Evolutionary conservation across 2,329 filamentous ascomycete genomes (phyloP).

Genomic region (Aquanectria penicillioides): DNA sequence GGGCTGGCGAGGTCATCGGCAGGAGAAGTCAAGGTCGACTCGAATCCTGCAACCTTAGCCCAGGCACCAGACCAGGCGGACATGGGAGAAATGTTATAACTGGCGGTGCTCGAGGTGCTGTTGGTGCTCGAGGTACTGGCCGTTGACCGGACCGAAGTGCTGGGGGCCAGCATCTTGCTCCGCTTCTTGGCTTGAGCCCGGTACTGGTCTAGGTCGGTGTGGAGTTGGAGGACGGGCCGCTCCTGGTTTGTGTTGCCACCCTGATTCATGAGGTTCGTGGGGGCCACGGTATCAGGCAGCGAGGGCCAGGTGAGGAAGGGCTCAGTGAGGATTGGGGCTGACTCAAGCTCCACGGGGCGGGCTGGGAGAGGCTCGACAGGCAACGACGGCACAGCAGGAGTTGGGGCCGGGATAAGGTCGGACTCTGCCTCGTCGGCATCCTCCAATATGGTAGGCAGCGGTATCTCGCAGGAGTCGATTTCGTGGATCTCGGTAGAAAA

Average conservation of each 20-base stretch:
- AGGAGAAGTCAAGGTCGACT: slow-evolving; percentile 59
- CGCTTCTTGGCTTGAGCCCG: slow-evolving; percentile 44
- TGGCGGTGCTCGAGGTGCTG: slow-evolving; percentile 49
- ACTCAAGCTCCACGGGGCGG: slow-evolving; percentile 40
- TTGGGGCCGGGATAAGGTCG: slow-evolving; percentile 22
- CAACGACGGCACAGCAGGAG: slow-evolving; percentile 28
- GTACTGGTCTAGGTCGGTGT: slow-evolving; percentile 50
- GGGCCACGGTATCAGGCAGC: slow-evolving; percentile 37
- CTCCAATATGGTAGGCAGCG: slow-evolving; percentile 44
- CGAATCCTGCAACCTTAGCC: slow-evolving; percentile 51
- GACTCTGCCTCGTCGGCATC: slow-evolving; percentile 35
- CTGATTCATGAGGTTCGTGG: slow-evolving; percentile 37
- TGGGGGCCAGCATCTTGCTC: slow-evolving; percentile 57
- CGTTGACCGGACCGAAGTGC: slow-evolving; percentile 59
- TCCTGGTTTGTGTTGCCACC: slow-evolving; percentile 28
- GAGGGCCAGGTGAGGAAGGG: slow-evolving; percentile 43
- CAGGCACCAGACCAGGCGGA: slow-evolving; percentile 55
- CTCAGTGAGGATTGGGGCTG: slow-evolving; percentile 31
- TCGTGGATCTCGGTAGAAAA: slow-evolving; percentile 62
- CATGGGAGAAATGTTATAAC: slow-evolving; percentile 58
- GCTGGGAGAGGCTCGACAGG: slow-evolving; percentile 34
- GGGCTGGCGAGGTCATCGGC: slow-evolving; percentile 52
- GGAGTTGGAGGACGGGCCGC: slow-evolving; percentile 52
- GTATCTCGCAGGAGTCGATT: slow-evolving; percentile 60
- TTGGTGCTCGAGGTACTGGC: slow-evolving; percentile 52